These are phyloP conservation scores for Termitomyces sp. DNA, from an alignment of 768 basidiomycete genomes.

Conservation along the genomic window DNA sequence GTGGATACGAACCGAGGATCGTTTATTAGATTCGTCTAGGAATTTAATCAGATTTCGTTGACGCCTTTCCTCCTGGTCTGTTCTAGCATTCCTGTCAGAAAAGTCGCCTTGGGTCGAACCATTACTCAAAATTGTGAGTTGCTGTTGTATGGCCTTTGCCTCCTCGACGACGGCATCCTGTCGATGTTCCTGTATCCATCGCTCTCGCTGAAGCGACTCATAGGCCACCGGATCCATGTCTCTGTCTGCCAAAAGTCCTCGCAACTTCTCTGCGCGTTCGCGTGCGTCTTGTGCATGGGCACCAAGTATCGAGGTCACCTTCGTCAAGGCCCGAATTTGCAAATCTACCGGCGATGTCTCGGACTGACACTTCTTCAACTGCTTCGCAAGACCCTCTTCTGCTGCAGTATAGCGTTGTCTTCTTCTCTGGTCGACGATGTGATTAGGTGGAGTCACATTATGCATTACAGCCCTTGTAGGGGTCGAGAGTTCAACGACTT, in stretches of 20 bases:
- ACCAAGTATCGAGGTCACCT: slow-evolving; percentile 36
- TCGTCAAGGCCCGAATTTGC: slow-evolving; percentile 41
- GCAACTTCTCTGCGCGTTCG: slow-evolving; percentile 35
- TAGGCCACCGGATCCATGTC: slow-evolving; percentile 32
- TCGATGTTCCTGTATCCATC: slow-evolving; percentile 48
- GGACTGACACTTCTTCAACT: slow-evolving; percentile 25
- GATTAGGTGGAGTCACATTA: background rate
- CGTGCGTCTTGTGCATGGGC: slow-evolving; percentile 41
- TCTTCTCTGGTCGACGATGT: slow-evolving; percentile 15
- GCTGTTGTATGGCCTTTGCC: slow-evolving; percentile 28
- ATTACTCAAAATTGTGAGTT: slow-evolving; percentile 24
- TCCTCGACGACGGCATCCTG: slow-evolving; percentile 31
- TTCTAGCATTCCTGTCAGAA: slow-evolving; percentile 8
- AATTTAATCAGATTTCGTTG: slow-evolving; percentile 32
- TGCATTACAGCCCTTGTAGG: background rate
- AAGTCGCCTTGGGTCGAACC: slow-evolving; percentile 12
- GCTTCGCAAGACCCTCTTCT: slow-evolving; percentile 35
- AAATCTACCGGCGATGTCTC: slow-evolving; percentile 37
- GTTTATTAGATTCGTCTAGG: slow-evolving; percentile 29
- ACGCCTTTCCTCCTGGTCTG: slow-evolving; percentile 23
- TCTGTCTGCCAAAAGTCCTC: slow-evolving; percentile 30
- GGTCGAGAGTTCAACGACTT: background rate
- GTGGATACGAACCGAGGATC: slow-evolving; percentile 22
- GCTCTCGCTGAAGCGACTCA: slow-evolving; percentile 35
- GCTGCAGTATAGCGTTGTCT: slow-evolving; percentile 39